Base-by-base conservation (phyloP, 768 basidiomycete genomes). In the Phanerodontia chrysosporium region DNA sequence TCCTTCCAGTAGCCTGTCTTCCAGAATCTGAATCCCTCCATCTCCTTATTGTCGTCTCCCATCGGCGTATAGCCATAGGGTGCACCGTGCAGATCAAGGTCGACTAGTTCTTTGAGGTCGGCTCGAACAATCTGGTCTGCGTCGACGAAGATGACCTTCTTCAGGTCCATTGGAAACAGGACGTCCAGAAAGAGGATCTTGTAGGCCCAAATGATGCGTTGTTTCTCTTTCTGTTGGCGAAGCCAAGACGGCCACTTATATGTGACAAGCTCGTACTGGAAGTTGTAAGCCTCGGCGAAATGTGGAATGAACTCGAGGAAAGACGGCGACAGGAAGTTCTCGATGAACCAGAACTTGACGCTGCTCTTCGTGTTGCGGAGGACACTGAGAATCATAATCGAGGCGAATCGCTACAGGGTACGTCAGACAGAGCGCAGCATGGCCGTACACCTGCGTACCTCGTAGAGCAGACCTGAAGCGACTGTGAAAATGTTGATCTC, bases 221-320 rank as follows among this genome's bases (percentile, higher is more conserved):
- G 97, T 72, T 99, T 99, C 76, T 99, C 97, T 59, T 88, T 94
- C 70, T 98, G 97, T 14, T 84, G 84, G n/a, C 94, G 89, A 3
- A 99, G 80, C 96, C 96, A 99, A 1, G 90, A 91, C 0, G 97
- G 97, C 96, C 96, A 99, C 69, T 97, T 97, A 78, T 98, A 99
- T 0, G 97, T 99, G 57, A 99, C 91, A 14, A 99, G 81, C 69
- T 98, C 96, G 68, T 97, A 99, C 69, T 95, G 84, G 81, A 98
- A 99, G 42, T 84, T 83, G 67, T 98, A 98, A 62, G 89, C 90
- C 65, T 86, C 79, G 0, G 95, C 95, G 67, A 96, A 84, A 66
- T 93, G 90, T 0, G 95, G 96, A 54, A 97, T 90, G 72, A 97
- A 95, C 82, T 93, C 93, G 59, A 98, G 74, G 83, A 99, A 99